Evolutionary conservation across 257 asterid species (phyloP).

Genomic region (Nicotiana sylvestris): DNA sequence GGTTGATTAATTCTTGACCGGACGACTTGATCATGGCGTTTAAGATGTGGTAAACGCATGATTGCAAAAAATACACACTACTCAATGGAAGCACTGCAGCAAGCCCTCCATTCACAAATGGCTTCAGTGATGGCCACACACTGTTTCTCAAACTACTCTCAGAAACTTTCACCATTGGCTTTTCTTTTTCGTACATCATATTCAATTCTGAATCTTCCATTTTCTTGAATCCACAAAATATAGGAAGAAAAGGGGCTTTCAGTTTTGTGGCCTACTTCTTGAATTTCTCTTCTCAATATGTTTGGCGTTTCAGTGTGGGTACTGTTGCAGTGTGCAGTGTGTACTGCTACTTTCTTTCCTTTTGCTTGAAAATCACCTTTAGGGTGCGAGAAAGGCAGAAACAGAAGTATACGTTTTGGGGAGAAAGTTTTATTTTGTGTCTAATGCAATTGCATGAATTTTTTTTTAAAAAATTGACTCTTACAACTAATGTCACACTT

Average conservation of each 20-base stretch:
- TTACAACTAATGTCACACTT: too few relatives aligned
- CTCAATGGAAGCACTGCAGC: background rate
- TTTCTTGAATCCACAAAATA: too few relatives aligned
- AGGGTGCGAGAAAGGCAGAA: background rate
- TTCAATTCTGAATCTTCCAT: background rate
- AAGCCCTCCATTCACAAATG: constrained; percentile 16
- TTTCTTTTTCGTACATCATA: background rate
- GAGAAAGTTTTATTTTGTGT: too few relatives aligned
- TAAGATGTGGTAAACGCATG: too few relatives aligned
- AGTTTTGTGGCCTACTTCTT: background rate
- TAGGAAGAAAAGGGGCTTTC: background rate
- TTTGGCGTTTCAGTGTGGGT: background rate
- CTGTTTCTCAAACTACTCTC: background rate
- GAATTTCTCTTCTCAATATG: too few relatives aligned
- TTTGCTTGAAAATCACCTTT: background rate
- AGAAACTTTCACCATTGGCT: background rate
- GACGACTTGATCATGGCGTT: too few relatives aligned
- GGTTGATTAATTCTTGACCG: too few relatives aligned
- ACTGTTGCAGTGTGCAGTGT: background rate
- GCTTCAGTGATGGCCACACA: background rate
- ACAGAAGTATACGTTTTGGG: background rate
- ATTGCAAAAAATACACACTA: background rate
- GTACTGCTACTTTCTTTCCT: background rate
- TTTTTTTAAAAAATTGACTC: too few relatives aligned
- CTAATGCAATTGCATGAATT: too few relatives aligned